Base-by-base conservation (phyloP, 192 early-diverging fungal species). In the Coemansia sp. region DNA sequence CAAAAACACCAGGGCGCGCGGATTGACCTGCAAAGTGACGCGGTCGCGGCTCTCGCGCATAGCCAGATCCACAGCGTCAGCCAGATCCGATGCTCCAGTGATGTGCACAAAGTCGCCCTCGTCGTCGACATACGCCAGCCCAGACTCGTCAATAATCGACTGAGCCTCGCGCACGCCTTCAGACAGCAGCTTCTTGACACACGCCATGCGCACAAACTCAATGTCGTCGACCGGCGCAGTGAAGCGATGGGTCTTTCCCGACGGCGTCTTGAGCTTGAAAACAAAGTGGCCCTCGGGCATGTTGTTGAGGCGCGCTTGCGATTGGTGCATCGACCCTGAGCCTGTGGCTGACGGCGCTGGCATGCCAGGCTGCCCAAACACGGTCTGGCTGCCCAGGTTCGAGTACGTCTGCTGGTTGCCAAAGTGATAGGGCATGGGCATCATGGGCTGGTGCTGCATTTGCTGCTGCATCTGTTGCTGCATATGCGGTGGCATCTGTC, bases 31-130 rank as follows among this genome's bases (percentile, higher is more conserved):
- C 53, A 98, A 73, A 82, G 93, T 77, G 7, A 98, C 85, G 22
- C 90, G 87, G 59, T 85, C 85, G 66, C 86, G 87, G 14, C 88
- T 90, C n/a, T 87, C 84, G 71, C 88, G 85, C 42, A 84, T 82
- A 15, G 94, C 92, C 72, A 94, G 84, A 4, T 85, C 65, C 0
- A 97, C 91, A 10, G 96, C 92, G 48, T 96, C 93, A 14, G 84
- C 70, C 60, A 98, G 71, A 64, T 97, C 94, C 3, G 83, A 83
- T 57, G 91, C 89, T 26, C 83, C 82, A 25, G 86, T 85, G 64
- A 98, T 84, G 62, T 88, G 81, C 31, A 98, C 90, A 57, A 84
- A 74, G 71, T 98, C 96, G 37, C 88, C 85, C 52, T 98, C 96
- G 59, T 98, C 96, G 67, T 98, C 96, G 60, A 92, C 71, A 66